Base-by-base conservation (phyloP, 2,329 filamentous ascomycete genomes). In the Fusarium papillatum region DNA sequence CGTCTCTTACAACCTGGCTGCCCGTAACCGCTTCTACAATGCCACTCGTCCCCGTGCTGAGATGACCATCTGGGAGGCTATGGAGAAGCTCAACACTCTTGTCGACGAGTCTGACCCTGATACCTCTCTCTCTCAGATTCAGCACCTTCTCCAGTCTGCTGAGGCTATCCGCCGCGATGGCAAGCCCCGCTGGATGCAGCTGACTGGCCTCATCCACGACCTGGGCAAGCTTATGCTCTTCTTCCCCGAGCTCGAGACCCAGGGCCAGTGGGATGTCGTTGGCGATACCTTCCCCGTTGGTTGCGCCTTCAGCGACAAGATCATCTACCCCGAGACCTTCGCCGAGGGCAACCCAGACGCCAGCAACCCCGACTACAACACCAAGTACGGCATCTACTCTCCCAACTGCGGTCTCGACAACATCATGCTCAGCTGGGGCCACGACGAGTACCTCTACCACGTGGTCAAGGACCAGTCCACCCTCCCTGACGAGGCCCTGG, bases 91-190 rank as follows among this genome's bases (percentile, higher is more conserved):
- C 81, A 95, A 98, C 89, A 95, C 94, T 0, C 90, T 98, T 64
- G 94, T 98, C 83, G 95, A 98, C 85, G 94, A 97, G 85, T 95
- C 93, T 24, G 95, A 98, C 86, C 95, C 95, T 2, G 95, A 98
- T 86, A 98, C 95, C 57, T 92, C 91, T 60, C 92, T 98, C 74
- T 93, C 92, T 34, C 95, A 98, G 87, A 97, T 98, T 82, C 94
- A 97, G 85, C 95, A 98, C 84, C 89, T 98, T 36, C 90, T 98
- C 19, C 95, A 98, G 84, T 93, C 94, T 22, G 95, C 95, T 65
- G 95, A 98, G 85, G 95, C 95, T 17, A 97, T 98, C 82, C 93
- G 95, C 36, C 92, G 94, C 61, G 95, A 98, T 82, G 93, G 93
- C 81, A 94, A 95, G 87, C 94, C 94, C 11, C 89, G 93, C 76